Base-by-base conservation (phyloP, 2,329 filamentous ascomycete species). In the Colletotrichum zoysiae region DNA sequence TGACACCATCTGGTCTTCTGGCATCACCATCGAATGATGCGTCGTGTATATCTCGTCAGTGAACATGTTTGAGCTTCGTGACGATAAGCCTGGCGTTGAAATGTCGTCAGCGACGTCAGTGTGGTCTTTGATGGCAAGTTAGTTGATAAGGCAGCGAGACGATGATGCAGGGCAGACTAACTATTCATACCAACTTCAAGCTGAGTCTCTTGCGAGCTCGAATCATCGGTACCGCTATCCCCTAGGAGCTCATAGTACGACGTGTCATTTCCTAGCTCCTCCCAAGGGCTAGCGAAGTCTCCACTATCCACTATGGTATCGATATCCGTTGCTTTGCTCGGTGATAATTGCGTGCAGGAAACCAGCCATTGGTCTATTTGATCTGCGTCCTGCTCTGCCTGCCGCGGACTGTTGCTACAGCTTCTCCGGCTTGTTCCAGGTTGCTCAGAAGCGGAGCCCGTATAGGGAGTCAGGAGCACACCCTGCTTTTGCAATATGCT, bases 281-380 rank as follows among this genome's bases (percentile, higher is more conserved):
- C 59, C 66, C 60, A 69, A 20, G 33, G 16, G 5, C 23, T 33
- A 9, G 16, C 3, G 4, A 65, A 59, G 3, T 69, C 60, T 14
- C 42, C 60, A 23, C 33, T 9, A 35, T 58, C 57, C 1, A 59
- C 2, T 3, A 6, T 44, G 1, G 16, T 33, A 12, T 53, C 7
- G 11, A 8, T 16, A 7, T 69, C 42, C 3, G 58, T 40, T 14
- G 59, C 26, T 3, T 40, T 20, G 1, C 58, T 69, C 7, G 51
- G 60, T 1, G 66, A 53, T 12, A 69, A 26, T 26, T 58, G 33
- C 12, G 44, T 65, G 23, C 53, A 69, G 2, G 60, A 65, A 40
- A 51, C 51, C n/a, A 65, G 53, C 66, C 51, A 69, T 16, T 69
- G 66, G 9, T 69, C 66, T 11, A 69, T 65, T n/a, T 65, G 66